Percentiles rank a stretch among this genome's conserved stretches.
Conservation (phyloP, 179 eudicot species). For the Silene coronaria region DNA sequence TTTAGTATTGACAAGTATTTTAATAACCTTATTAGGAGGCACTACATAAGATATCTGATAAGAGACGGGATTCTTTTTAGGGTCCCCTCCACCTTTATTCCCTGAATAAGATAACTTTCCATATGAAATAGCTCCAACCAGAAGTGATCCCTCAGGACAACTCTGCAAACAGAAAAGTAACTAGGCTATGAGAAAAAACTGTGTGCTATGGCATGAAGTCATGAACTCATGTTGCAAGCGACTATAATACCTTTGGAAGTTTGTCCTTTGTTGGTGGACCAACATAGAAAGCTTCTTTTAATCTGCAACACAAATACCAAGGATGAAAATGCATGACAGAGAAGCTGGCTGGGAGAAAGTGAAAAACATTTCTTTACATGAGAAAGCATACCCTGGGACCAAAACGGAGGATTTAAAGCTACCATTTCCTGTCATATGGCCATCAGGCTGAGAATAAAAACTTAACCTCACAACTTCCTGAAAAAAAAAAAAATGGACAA, state of each 20-base stretch:
- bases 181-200: neutral
- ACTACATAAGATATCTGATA: slow-evolving; percentile 66
- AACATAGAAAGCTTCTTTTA: slow-evolving; percentile 86
- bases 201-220: neutral
- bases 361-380: neutral
- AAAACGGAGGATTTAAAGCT: slow-evolving; percentile 64
- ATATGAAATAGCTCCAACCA: slow-evolving; percentile 81
- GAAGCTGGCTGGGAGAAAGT: neutral
- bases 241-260: slow-evolving; percentile 72
- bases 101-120: slow-evolving; percentile 57
- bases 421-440: slow-evolving; percentile 72
- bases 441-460: slow-evolving; percentile 89
- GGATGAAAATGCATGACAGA: neutral
- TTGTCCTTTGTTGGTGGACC: slow-evolving; percentile 75
- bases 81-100: slow-evolving; percentile 49
- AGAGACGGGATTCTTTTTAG: slow-evolving; percentile 62
- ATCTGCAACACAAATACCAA: slow-evolving; percentile 39
- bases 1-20: neutral
- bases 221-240: slow-evolving; percentile 4
- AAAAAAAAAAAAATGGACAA: slow-evolving; percentile 17
- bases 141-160: slow-evolving; percentile 71
- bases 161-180: slow-evolving; percentile 44
- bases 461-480: slow-evolving; percentile 75
- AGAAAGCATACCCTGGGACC: slow-evolving; percentile 61
- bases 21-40: slow-evolving; percentile 76